phyloP scores from a whole-genome alignment of 768 basidiomycete genomes.

The Collybia mongolica region DNA sequence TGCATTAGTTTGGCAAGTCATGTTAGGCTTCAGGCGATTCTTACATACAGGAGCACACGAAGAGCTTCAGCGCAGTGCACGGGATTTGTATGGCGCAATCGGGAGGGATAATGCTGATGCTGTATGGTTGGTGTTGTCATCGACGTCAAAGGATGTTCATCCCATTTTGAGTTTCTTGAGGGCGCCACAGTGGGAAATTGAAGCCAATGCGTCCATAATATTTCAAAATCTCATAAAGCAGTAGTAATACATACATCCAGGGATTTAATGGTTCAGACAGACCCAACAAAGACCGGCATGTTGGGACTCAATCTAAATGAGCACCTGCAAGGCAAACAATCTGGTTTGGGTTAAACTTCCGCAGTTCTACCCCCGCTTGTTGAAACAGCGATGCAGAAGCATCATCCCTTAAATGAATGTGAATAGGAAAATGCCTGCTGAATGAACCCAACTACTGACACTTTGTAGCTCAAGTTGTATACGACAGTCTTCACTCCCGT shows the following conservation, averaged over 20 bases:
- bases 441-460: slow-evolving; percentile 51
- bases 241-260: neutral
- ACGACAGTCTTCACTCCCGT: slow-evolving; percentile 90
- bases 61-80: slow-evolving; percentile 70
- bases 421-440: neutral
- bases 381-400: slow-evolving; percentile 76
- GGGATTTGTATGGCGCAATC: slow-evolving; percentile 62
- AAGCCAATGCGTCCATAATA: slow-evolving; percentile 37
- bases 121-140: slow-evolving; percentile 76
- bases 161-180: slow-evolving; percentile 48
- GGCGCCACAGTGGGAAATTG: slow-evolving; percentile 64
- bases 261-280: neutral
- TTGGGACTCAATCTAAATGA: neutral
- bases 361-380: slow-evolving; percentile 79
- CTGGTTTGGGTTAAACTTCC: slow-evolving; percentile 59
- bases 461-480: slow-evolving; percentile 93
- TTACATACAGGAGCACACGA: slow-evolving; percentile 63
- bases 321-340: slow-evolving; percentile 7
- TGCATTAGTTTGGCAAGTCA: slow-evolving; percentile 75
- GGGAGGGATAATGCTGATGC: slow-evolving; percentile 69
- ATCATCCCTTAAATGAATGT: slow-evolving; percentile 59
- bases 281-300: neutral
- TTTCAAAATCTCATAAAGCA: slow-evolving; percentile 15
- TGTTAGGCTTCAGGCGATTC: slow-evolving; percentile 75
- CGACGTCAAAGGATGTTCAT: slow-evolving; percentile 45